A percentile compares a stretch with the other conserved stretches of the same genome.
Evolutionary conservation across 2,329 filamentous ascomycete genomes (phyloP).

Genomic region (Phialophora tarda): DNA sequence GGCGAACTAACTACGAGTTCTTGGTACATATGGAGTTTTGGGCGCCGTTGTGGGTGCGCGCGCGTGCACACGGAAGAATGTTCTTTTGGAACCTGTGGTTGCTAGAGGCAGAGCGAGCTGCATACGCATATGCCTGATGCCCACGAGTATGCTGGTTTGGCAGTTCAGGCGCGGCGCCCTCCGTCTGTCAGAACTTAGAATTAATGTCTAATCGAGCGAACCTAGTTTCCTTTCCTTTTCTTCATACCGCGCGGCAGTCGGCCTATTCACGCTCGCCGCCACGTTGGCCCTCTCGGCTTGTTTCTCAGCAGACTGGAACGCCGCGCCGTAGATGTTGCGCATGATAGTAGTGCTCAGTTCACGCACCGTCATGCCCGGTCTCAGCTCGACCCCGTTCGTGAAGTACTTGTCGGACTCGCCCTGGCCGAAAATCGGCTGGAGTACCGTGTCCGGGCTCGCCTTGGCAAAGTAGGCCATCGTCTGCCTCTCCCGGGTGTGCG

Average conservation of each 20-base stretch:
- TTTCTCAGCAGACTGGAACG: slow-evolving; percentile 14
- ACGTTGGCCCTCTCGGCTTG: not conserved
- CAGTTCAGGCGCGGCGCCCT: not conserved
- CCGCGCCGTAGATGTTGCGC: slow-evolving; percentile 34
- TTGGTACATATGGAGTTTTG: not conserved
- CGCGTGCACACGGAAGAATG: not conserved
- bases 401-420: slow-evolving; percentile 25
- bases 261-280: not conserved
- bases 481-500: slow-evolving; percentile 35
- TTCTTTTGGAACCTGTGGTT: not conserved
- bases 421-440: slow-evolving; percentile 30
- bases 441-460: slow-evolving; percentile 37
- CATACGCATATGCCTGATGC: not conserved
- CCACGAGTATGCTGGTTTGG: not conserved
- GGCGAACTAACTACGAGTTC: not conserved
- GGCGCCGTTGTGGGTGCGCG: not conserved
- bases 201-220: not conserved
- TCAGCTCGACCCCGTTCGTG: slow-evolving; percentile 36
- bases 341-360: slow-evolving; percentile 37
- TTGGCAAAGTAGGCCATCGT: slow-evolving; percentile 40
- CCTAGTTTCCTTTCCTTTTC: not conserved
- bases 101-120: not conserved
- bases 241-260: not conserved
- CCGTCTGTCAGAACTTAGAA: not conserved
- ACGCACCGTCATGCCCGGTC: slow-evolving; percentile 36